Percentiles rank a stretch among this genome's conserved stretches.
These are phyloP conservation scores for Xylariaceae sp. DNA, from an alignment of 2,329 filamentous ascomycete species.

Conservation along the genomic window DNA sequence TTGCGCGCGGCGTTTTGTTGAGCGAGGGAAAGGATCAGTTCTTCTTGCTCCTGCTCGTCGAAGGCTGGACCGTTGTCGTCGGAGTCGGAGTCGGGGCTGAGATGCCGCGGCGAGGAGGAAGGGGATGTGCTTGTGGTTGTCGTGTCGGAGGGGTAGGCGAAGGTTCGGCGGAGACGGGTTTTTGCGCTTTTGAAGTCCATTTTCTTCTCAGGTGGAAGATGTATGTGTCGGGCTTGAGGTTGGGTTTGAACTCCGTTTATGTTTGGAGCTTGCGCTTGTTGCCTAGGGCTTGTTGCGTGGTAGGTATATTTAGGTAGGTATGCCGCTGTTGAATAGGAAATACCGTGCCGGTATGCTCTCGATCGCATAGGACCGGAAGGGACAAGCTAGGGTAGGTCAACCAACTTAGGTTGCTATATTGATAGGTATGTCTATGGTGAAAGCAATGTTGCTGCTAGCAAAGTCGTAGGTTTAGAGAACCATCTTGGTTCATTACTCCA, in stretches of 20 bases:
- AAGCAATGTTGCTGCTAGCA: neutral
- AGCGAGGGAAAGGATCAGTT: conserved; percentile 63
- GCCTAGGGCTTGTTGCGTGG: no score
- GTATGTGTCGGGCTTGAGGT: no score
- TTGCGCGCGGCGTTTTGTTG: conserved; percentile 64
- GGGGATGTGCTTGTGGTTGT: conserved; percentile 13
- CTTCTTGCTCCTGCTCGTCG: conserved; percentile 66
- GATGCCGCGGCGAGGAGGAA: conserved; percentile 49
- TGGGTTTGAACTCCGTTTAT: no score
- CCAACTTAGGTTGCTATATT: no score
- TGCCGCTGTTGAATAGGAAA: no score
- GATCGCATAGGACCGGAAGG: no score
- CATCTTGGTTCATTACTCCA: neutral
- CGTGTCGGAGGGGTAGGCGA: conserved; percentile 72
- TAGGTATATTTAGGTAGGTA: no score
- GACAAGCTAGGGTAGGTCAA: no score
- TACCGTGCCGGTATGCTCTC: no score
- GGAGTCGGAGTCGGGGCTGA: conserved; percentile 56
- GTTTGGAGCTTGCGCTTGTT: no score
- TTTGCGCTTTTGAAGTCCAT: conserved; percentile 43
- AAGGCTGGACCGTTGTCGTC: conserved; percentile 37
- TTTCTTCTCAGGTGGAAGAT: no score
- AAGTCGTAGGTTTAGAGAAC: neutral
- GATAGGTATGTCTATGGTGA: neutral
- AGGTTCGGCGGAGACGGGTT: conserved; percentile 76